Conservation (phyloP, 495 filamentous ascomycete species). For the Penicillium longicatenatum region DNA sequence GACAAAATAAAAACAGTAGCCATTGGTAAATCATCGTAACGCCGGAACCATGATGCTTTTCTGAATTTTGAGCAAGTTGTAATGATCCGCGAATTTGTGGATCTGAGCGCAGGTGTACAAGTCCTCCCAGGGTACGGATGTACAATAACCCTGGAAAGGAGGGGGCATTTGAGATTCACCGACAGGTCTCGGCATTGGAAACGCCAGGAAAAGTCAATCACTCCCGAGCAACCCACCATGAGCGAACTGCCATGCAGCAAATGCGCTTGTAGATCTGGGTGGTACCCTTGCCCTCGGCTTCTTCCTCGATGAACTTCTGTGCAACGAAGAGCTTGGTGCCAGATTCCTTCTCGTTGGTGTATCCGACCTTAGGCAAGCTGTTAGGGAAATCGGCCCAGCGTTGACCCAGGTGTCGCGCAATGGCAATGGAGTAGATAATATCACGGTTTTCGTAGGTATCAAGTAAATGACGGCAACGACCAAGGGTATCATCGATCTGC, state of each 20-base stretch:
- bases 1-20: not conserved
- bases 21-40: slow-evolving; percentile 15
- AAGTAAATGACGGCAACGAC: slow-evolving; percentile 63
- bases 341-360: slow-evolving; percentile 68
- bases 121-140: not conserved
- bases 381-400: slow-evolving; percentile 65
- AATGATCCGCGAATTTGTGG: not conserved
- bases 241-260: slow-evolving; percentile 66
- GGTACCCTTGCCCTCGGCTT: slow-evolving; percentile 69
- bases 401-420: slow-evolving; percentile 71
- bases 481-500: slow-evolving; percentile 64
- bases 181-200: slow-evolving; percentile 3
- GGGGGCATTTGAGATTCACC: not conserved
- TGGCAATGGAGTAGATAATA: slow-evolving; percentile 84
- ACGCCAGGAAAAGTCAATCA: slow-evolving; percentile 14
- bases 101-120: slow-evolving; percentile 1
- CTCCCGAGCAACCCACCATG: slow-evolving; percentile 53
- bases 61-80: slow-evolving; percentile 5
- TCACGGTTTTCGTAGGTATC: slow-evolving; percentile 87
- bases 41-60: slow-evolving; percentile 36
- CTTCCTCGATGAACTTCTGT: slow-evolving; percentile 76
- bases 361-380: slow-evolving; percentile 57
- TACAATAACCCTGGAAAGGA: not conserved
- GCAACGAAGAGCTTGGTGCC: slow-evolving; percentile 76
- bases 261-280: slow-evolving; percentile 80